These are phyloP conservation scores for Debaryomyces castellii DNA, from an alignment of 805 yeast species.

Conservation along the genomic window DNA sequence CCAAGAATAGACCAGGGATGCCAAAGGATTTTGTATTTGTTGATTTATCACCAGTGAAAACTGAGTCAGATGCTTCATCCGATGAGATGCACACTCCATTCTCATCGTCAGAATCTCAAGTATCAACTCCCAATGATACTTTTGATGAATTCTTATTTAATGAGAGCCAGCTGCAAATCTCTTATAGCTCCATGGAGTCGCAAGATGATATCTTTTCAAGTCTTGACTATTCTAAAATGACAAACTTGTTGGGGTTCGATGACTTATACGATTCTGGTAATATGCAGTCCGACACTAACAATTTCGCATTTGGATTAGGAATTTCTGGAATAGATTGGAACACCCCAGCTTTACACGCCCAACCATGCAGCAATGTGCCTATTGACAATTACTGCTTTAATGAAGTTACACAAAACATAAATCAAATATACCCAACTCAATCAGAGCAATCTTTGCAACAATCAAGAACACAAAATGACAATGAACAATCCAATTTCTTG, in stretches of 20 bases:
- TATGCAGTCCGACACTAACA: conserved; percentile 14
- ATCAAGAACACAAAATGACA: conserved; percentile 18
- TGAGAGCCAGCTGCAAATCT: conserved; percentile 14
- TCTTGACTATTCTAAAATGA: neutral
- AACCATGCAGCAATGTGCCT: neutral
- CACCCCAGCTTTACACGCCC: conserved; percentile 1
- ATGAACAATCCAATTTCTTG: conserved; percentile 8
- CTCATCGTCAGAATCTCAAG: conserved; percentile 6
- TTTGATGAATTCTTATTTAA: conserved; percentile 13
- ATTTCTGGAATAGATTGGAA: conserved; percentile 24
- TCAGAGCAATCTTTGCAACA: conserved; percentile 9
- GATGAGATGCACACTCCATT: conserved; percentile 3
- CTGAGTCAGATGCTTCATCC: conserved; percentile 17
- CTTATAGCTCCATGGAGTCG: conserved; percentile 15
- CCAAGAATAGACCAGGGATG: conserved; percentile 44
- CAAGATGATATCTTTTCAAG: conserved; percentile 14
- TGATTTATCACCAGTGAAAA: conserved; percentile 42
- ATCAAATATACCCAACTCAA: conserved; percentile 18
- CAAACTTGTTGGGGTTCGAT: neutral
- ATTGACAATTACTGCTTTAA: neutral
- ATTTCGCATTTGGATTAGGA: conserved; percentile 26
- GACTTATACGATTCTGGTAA: conserved; percentile 3
- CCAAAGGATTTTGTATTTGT: conserved; percentile 47
- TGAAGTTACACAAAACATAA: conserved; percentile 18
- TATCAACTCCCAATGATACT: conserved; percentile 15